Percentiles rank a stretch among this genome's conserved stretches.
Evolutionary conservation across 1,284 basidiomycete species (phyloP).

Genomic region (Fistulinella cinereoalba): DNA sequence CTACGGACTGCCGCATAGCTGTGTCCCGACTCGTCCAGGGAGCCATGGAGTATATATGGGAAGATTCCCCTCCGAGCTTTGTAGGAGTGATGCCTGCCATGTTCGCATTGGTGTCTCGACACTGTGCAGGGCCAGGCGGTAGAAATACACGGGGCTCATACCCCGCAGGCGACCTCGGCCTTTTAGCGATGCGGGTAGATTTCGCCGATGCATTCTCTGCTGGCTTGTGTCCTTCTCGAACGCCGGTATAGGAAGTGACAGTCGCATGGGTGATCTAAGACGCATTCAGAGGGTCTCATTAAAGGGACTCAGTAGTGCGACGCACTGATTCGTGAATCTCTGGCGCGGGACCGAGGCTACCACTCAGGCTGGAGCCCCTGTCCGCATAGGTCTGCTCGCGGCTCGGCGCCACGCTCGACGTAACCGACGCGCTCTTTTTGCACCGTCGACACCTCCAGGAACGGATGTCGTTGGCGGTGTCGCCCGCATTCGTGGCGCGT

Average conservation of each 20-base stretch:
- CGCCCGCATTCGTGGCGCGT: constrained; percentile 17
- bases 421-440: constrained; percentile 16
- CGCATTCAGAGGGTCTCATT: constrained; percentile 9
- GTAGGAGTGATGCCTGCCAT: constrained; percentile 3
- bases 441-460: constrained; percentile 30
- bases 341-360: no score
- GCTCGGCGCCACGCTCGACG: constrained; percentile 4
- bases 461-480: constrained; percentile 15
- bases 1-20: not conserved
- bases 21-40: no score
- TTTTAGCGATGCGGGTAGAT: constrained; percentile 1
- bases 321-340: no score
- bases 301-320: not conserved
- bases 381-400: constrained; percentile 10
- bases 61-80: no score
- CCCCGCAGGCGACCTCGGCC: not conserved
- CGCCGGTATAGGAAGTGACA: no score
- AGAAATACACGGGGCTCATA: not conserved
- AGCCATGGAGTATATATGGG: no score
- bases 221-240: not conserved
- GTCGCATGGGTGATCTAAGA: not conserved
- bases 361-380: no score
- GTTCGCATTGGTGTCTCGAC: constrained; percentile 3
- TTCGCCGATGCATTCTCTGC: not conserved
- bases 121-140: not conserved